Evolutionary conservation across 2,329 filamentous ascomycete species (phyloP), one percentile per base, ranked within the genome.

Genomic region (Aureobasidium sp.): DNA sequence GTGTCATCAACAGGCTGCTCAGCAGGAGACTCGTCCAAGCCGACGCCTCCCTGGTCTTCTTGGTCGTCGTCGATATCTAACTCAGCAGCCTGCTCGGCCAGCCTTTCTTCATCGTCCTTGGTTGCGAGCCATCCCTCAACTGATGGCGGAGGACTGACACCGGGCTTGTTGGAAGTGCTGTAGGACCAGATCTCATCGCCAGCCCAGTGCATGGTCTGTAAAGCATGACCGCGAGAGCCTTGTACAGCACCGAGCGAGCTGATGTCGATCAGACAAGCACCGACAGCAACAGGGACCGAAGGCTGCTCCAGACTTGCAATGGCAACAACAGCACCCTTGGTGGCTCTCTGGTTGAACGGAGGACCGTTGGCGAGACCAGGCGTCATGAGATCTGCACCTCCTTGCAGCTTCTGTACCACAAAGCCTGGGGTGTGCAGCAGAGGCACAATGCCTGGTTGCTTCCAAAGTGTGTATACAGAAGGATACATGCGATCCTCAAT

Each of bases 171-270:
- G 24, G 70, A 71, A 27, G 74, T 71, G 60, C 76, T 81, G 78
- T 80, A 84, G 4, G 72, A 71, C 81, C 82, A 86, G n/a, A 85
- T 63, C 67, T 86, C 83, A 67, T 86, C 83, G 1, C 83, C 81
- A 56, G 76, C 74, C 83, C 83, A 86, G 62, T 86, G 83, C 44
- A 85, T 68, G 3, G 79, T 81, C 58, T 79, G 74, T 8, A 86
- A 81, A 1, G 83, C 83, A 67, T 80, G 78, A 0, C 83, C 83
- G 62, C 80, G 84, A 12, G 73, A 71, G 0, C 83, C 82, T 61
- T 79, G 77, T 5, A 83, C 80, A 25, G 69, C 68, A 45, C 73
- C 70, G 48, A 85, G 63, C 2, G 68, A 71, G 40, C 75, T 75
- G 14, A 86, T 71, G 66, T 86, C 79, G 41, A 84, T 79, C 60